Evolutionary conservation across 2,329 filamentous ascomycete species (phyloP).

Genomic region (Colletotrichum paranaense): DNA sequence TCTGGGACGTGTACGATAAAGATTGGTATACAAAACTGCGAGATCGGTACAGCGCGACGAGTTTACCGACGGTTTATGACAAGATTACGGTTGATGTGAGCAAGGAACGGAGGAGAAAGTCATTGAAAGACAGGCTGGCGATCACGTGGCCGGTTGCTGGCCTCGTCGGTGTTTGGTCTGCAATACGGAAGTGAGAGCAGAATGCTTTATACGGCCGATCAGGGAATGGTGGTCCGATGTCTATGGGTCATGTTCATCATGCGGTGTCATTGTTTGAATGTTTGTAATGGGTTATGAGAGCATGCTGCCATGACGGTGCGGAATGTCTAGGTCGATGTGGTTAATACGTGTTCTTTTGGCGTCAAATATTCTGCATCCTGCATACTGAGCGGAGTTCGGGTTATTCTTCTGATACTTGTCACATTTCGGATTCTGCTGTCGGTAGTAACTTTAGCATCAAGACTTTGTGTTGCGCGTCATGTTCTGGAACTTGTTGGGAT

Average conservation of each 20-base stretch:
- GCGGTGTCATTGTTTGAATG: background rate
- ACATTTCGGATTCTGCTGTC: background rate
- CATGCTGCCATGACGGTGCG: background rate
- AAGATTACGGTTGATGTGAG: slow-evolving; percentile 65
- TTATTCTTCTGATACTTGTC: background rate
- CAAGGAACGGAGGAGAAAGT: slow-evolving; percentile 13
- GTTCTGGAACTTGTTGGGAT: background rate
- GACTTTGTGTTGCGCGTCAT: background rate
- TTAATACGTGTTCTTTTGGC: too few species aligned
- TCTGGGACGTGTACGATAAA: slow-evolving; percentile 73
- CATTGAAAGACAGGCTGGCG: slow-evolving; percentile 16
- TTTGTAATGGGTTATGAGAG: background rate
- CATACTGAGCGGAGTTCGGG: background rate
- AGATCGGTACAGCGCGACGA: slow-evolving; percentile 65
- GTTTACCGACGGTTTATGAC: slow-evolving; percentile 74
- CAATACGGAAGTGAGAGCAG: slow-evolving; percentile 23
- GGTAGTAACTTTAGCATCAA: background rate
- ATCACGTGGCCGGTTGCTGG: slow-evolving; percentile 34
- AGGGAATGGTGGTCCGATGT: background rate
- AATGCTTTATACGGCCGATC: background rate
- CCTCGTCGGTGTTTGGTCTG: slow-evolving; percentile 33
- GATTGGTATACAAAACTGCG: slow-evolving; percentile 69
- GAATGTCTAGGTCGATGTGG: background rate
- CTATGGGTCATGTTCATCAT: background rate
- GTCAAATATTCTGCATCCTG: background rate